phyloP scores from a whole-genome alignment of 257 asterid genomes.

The Solanum corneliomulleri region DNA sequence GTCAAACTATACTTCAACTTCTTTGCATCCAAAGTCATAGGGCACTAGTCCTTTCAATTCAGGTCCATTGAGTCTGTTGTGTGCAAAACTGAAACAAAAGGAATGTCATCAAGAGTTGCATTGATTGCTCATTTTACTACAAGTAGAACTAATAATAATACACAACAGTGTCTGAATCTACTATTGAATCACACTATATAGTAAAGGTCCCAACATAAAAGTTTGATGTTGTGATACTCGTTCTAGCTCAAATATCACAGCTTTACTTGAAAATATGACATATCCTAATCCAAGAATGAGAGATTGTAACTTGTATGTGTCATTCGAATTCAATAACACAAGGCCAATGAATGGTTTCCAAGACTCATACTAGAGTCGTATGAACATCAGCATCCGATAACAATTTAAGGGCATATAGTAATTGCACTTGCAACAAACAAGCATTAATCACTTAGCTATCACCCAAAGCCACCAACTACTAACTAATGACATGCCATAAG shows the following conservation, averaged over 20 bases:
- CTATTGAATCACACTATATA: background rate
- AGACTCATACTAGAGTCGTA: background rate
- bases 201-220: background rate
- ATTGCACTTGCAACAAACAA: background rate
- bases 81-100: conserved; percentile 37
- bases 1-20: background rate
- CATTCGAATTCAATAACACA: background rate
- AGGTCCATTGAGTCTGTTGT: conserved; percentile 72
- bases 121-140: background rate
- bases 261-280: background rate
- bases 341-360: background rate
- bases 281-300: background rate
- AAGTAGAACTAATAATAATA: background rate
- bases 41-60: conserved; percentile 82
- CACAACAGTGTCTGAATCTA: background rate
- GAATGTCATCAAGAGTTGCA: background rate
- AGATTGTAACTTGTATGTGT: background rate
- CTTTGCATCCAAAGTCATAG: conserved; percentile 78
- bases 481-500: background rate
- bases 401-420: background rate
- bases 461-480: background rate
- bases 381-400: background rate
- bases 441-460: background rate
- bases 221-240: background rate
- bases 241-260: background rate